Conservation (phyloP, 805 yeast genomes). For the Yamadazyma akitaensis region DNA sequence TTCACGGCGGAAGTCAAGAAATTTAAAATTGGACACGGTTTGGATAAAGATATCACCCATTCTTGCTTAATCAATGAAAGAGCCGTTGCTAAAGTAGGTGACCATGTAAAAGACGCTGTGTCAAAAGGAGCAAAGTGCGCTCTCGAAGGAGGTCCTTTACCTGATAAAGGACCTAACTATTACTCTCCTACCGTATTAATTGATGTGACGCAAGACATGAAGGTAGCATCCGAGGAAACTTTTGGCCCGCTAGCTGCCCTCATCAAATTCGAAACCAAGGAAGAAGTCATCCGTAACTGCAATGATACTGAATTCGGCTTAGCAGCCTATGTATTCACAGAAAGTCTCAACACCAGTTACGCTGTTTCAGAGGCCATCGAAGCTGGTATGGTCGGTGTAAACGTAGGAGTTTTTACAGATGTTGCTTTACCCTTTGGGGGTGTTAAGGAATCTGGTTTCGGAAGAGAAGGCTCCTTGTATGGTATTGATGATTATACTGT, state of each 20-base stretch:
- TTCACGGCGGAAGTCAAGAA: slow-evolving; percentile 45
- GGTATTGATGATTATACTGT: slow-evolving; percentile 73
- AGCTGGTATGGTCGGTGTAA: slow-evolving; percentile 64
- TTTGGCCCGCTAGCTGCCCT: slow-evolving; percentile 66
- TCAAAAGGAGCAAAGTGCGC: slow-evolving; percentile 52
- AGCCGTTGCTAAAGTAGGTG: slow-evolving; percentile 52
- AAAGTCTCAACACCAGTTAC: slow-evolving; percentile 48
- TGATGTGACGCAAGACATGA: slow-evolving; percentile 49
- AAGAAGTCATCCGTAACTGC: slow-evolving; percentile 52
- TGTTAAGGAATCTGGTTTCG: slow-evolving; percentile 72
- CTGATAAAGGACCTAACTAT: slow-evolving; percentile 49
- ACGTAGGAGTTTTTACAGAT: slow-evolving; percentile 56
- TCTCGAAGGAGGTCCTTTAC: slow-evolving; percentile 50
- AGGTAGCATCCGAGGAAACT: slow-evolving; percentile 55
- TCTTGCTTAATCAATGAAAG: slow-evolving; percentile 54
- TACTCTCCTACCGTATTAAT: slow-evolving; percentile 54
- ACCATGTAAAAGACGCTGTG: slow-evolving; percentile 53
- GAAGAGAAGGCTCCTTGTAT: slow-evolving; percentile 75
- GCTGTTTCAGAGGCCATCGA: slow-evolving; percentile 55
- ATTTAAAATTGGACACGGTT: slow-evolving; percentile 57
- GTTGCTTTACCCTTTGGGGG: slow-evolving; percentile 75
- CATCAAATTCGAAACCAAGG: slow-evolving; percentile 49
- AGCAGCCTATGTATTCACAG: slow-evolving; percentile 58
- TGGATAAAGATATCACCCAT: slow-evolving; percentile 49
- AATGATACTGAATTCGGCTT: slow-evolving; percentile 56